phyloP scores from a whole-genome alignment of 2,329 filamentous ascomycete species.

The Neopestalotiopsis sp. region DNA sequence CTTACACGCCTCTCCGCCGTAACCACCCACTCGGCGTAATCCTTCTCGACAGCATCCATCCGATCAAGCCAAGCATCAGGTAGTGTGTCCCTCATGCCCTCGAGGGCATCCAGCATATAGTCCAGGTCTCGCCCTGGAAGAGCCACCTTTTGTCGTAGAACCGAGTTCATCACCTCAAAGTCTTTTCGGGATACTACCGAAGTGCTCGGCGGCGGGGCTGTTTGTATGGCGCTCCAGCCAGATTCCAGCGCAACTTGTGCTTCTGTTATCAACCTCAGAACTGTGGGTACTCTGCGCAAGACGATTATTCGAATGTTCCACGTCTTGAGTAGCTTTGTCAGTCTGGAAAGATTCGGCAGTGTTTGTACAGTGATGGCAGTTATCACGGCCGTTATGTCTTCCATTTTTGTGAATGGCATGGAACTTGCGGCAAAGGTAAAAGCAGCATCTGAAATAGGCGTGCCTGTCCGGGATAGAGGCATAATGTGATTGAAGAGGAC shows the following conservation, averaged over 20 bases:
- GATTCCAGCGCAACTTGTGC: slow-evolving; percentile 68
- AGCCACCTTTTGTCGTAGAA: slow-evolving; percentile 72
- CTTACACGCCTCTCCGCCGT: slow-evolving; percentile 77
- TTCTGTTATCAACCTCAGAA: slow-evolving; percentile 70
- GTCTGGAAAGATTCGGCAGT: slow-evolving; percentile 77
- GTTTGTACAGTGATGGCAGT: slow-evolving; percentile 92
- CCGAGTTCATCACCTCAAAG: slow-evolving; percentile 62
- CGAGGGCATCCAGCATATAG: slow-evolving; percentile 83
- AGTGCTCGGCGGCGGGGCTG: slow-evolving; percentile 23
- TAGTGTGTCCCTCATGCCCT: slow-evolving; percentile 82
- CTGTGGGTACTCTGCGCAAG: slow-evolving; percentile 72
- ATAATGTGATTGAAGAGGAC: slow-evolving; percentile 82
- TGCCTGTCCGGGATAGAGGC: slow-evolving; percentile 58
- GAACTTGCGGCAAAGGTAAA: slow-evolving; percentile 42
- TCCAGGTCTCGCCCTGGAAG: slow-evolving; percentile 77
- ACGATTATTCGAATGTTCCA: slow-evolving; percentile 83
- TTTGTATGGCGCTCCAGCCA: slow-evolving; percentile 68
- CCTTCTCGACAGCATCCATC: slow-evolving; percentile 78
- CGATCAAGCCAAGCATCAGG: slow-evolving; percentile 87
- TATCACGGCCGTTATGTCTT: slow-evolving; percentile 87
- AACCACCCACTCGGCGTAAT: slow-evolving; percentile 81
- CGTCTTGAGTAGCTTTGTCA: slow-evolving; percentile 73
- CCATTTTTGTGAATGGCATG: slow-evolving; percentile 71
- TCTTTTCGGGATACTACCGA: slow-evolving; percentile 47
- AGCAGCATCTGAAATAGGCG: slow-evolving; percentile 52